Conservation (phyloP, 2,329 filamentous ascomycete genomes). For the Blastomyces emzantsi region DNA sequence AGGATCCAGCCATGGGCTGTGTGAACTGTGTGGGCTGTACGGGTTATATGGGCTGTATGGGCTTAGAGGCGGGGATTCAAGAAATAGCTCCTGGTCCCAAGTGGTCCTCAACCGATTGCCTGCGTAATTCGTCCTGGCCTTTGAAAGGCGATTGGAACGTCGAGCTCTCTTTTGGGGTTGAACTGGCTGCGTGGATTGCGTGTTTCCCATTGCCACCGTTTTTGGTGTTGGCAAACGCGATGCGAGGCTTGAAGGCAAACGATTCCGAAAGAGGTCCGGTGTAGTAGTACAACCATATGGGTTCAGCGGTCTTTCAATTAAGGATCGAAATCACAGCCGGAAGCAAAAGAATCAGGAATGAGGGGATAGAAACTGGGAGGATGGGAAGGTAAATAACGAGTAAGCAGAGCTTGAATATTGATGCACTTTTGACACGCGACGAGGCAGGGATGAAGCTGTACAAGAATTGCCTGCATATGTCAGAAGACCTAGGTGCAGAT, state of each 20-base stretch:
- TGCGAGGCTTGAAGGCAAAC: background rate
- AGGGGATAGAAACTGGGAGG: background rate
- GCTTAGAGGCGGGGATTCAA: conserved; percentile 10
- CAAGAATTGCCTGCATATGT: conserved; percentile 3
- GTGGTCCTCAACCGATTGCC: conserved; percentile 14
- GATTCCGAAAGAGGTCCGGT: background rate
- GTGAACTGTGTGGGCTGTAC: conserved; percentile 13
- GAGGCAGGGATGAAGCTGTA: background rate
- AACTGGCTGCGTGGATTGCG: conserved; percentile 28
- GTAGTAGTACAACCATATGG: background rate
- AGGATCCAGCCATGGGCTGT: conserved; percentile 12
- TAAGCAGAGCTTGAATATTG: background rate
- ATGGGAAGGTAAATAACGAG: background rate
- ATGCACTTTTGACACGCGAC: background rate
- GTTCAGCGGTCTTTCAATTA: background rate
- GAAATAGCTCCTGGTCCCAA: conserved; percentile 10
- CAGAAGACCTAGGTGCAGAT: background rate
- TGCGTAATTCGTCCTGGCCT: conserved; percentile 26
- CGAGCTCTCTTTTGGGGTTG: conserved; percentile 26
- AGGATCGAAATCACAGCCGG: background rate
- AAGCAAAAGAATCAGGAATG: background rate
- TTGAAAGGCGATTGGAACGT: conserved; percentile 31
- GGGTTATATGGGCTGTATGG: conserved; percentile 7
- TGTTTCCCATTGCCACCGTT: conserved; percentile 28
- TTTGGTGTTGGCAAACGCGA: background rate